A percentile compares a stretch with the other conserved stretches of the same genome.
phyloP scores from a whole-genome alignment of 2,329 filamentous ascomycete genomes.

The Botrytis tulipae region DNA sequence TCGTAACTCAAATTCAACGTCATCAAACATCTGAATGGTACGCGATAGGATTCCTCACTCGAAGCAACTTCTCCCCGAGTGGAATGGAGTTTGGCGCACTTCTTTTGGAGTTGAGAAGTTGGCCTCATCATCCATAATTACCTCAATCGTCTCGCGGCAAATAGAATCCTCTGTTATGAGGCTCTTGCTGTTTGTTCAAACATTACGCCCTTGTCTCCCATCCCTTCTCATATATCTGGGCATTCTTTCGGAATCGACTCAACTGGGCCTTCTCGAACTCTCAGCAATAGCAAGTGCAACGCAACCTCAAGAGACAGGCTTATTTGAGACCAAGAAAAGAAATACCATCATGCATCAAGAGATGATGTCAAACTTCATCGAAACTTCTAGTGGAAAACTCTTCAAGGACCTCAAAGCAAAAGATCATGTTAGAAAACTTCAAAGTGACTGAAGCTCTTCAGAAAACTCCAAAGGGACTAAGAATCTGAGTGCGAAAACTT shows the following conservation, averaged over 20 bases:
- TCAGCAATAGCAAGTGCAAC: neutral
- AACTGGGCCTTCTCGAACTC: neutral
- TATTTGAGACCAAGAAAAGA: neutral
- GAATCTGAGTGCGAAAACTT: no score
- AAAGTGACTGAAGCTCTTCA: neutral
- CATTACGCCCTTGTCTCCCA: no score
- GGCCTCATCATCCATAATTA: neutral
- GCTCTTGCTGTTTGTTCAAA: neutral
- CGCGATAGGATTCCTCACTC: neutral
- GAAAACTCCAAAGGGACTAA: neutral
- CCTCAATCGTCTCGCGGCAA: neutral
- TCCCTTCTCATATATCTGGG: neutral
- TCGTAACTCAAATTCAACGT: slow-evolving; percentile 18
- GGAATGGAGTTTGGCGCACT: neutral
- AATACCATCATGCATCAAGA: neutral
- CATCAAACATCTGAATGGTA: neutral
- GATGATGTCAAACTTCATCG: neutral
- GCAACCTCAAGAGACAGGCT: neutral
- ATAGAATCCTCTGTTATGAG: no score
- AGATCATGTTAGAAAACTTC: neutral
- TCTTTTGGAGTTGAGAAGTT: no score
- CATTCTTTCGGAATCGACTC: neutral
- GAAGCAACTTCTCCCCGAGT: neutral
- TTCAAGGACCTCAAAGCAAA: no score
- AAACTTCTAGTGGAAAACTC: neutral